Percentiles rank a stretch among this genome's conserved stretches.
Evolutionary conservation across 2,329 filamentous ascomycete genomes (phyloP).

Genomic region (Diaporthe sp.): DNA sequence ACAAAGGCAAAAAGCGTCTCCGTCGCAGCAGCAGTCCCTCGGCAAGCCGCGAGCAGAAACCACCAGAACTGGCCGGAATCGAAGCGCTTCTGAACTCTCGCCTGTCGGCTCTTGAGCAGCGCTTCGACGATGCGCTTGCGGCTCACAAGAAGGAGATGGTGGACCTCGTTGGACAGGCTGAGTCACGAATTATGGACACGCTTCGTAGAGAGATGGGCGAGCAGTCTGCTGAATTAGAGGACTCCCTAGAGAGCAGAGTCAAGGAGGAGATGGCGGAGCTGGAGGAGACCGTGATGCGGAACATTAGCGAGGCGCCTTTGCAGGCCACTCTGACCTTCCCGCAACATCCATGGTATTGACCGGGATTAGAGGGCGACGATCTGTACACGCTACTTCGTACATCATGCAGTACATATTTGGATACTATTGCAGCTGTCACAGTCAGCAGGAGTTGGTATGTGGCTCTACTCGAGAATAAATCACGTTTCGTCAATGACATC

Average conservation of each 20-base stretch:
- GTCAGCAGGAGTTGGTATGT: background rate
- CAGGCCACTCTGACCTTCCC: slow-evolving; percentile 36
- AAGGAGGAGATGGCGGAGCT: slow-evolving; percentile 28
- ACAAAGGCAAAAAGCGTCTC: slow-evolving; percentile 33
- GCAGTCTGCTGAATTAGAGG: slow-evolving; percentile 8
- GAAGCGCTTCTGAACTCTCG: slow-evolving; percentile 15
- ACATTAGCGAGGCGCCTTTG: slow-evolving; percentile 32
- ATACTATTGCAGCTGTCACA: background rate
- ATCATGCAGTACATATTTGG: background rate
- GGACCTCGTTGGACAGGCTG: slow-evolving; percentile 10
- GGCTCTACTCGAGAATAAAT: background rate
- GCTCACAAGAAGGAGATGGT: slow-evolving; percentile 30
- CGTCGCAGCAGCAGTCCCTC: slow-evolving; percentile 14
- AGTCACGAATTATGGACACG: slow-evolving; percentile 6
- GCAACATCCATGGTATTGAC: slow-evolving; percentile 36
- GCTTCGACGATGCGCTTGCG: slow-evolving; percentile 14
- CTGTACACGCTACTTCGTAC: background rate
- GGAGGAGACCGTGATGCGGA: slow-evolving; percentile 35
- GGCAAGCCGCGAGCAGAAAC: background rate
- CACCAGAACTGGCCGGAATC: background rate
- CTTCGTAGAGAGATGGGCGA: slow-evolving; percentile 22
- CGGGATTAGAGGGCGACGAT: background rate
- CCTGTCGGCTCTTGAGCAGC: slow-evolving; percentile 18
- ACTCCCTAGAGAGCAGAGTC: background rate
- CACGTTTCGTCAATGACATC: background rate